Evolutionary conservation across 345 rosid species (phyloP).

Genomic region (Moricandia moricandioides): DNA sequence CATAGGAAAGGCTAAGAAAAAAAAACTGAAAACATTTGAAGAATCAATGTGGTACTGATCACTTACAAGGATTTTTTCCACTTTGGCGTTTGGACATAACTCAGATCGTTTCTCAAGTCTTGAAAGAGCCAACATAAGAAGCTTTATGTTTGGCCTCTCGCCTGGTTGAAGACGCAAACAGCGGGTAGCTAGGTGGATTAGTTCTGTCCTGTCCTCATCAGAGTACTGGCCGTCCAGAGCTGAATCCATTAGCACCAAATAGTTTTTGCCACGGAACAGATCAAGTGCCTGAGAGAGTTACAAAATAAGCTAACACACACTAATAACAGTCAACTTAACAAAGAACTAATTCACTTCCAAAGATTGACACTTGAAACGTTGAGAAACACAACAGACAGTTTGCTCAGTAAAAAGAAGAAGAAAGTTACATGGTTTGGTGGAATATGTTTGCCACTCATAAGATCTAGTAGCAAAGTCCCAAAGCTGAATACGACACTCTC

Average conservation of each 20-base stretch:
- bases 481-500: conserved; percentile 98
- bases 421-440: conserved; percentile 90
- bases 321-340: conserved; percentile 1
- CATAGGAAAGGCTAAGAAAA: conserved; percentile 11
- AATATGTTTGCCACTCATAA: conserved; percentile 95
- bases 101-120: conserved; percentile 82
- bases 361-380: too few species aligned
- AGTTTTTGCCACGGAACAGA: conserved; percentile 84
- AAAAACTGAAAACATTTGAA: neutral
- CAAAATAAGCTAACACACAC: neutral
- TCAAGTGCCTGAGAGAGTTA: conserved; percentile 83
- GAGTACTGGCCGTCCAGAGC: conserved; percentile 94
- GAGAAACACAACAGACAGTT: too few species aligned
- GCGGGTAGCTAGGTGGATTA: conserved; percentile 80
- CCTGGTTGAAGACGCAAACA: conserved; percentile 92
- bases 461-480: conserved; percentile 90
- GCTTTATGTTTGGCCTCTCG: conserved; percentile 87
- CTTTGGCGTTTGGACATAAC: conserved; percentile 44
- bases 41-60: neutral
- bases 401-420: neutral
- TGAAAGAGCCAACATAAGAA: conserved; percentile 72
- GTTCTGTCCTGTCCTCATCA: conserved; percentile 92
- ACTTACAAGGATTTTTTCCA: conserved; percentile 29
- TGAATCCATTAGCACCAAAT: conserved; percentile 92
- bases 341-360: neutral